Base-by-base conservation (phyloP, 306 rosid genomes). In the Fragaria vesca region DNA sequence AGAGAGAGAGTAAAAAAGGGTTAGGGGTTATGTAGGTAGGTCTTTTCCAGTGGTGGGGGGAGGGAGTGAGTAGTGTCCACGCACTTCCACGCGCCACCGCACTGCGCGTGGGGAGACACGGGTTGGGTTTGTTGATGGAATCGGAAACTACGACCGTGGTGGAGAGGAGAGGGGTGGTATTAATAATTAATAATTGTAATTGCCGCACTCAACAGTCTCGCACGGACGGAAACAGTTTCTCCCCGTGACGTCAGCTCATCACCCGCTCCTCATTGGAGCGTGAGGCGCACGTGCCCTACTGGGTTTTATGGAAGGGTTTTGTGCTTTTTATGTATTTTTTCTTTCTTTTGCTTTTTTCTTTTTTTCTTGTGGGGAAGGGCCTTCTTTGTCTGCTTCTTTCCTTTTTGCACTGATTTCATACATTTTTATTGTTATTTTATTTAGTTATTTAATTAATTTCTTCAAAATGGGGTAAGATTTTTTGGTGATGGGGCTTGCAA, bases 261-360 rank as follows among this genome's bases (percentile, higher is more conserved):
- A 79, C 82, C 60, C 76, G 66, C 84, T 62, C 46, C 74, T 88
- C 85, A 93, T 89, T 89, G 92, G 91, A 45, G 73, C 57, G 92
- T 90, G 86, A 1, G 1, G 0, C 0, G 0, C 87, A 93, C 94
- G 93, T 89, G 87, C 85, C 47, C 20, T 69, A 58, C 48, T 54
- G 24, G 20, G 4, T 50, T 28, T 4, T 2, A 1, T 1, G 43
- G 16, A 48, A 63, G 45, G 38, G 42, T 21, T 43, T 79, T 55
- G 71, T 47, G 43, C 54, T 82, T 62, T 72, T 52, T 12, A 1
- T 58, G 4, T n/a, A 38, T 72, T 12, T 15, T n/a, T 2, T 46
- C 17, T 48, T 5, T 42, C 2, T 6, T 30, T 45, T 11, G 1
- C 11, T 16, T 45, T 52, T 8, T 70, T 30, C 12, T 48, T 65